Percentiles rank a stretch among this genome's conserved stretches.
Conservation (phyloP, 192 early-diverging fungal species). For the Gamsiella multidivaricata region DNA sequence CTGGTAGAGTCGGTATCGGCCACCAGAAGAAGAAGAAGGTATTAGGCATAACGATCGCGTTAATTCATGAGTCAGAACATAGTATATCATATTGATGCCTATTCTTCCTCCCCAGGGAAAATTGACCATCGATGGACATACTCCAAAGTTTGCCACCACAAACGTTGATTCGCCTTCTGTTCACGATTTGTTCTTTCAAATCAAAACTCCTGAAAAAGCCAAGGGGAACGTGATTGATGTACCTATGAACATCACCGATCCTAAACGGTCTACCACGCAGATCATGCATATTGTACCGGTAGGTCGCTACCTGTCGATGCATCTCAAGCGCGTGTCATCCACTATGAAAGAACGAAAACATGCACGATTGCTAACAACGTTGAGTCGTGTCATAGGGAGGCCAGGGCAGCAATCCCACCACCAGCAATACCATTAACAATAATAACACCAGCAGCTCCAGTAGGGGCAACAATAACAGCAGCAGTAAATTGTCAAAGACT, state of each 20-base stretch:
- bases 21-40: too few relatives aligned
- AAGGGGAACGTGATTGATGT: slow-evolving; percentile 42
- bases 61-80: too few relatives aligned
- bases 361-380: too few relatives aligned
- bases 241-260: slow-evolving; percentile 17
- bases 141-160: neutral
- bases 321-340: too few relatives aligned
- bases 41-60: too few relatives aligned
- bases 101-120: neutral
- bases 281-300: neutral
- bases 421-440: neutral
- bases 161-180: neutral
- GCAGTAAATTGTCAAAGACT: neutral
- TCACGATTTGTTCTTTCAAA: slow-evolving; percentile 10
- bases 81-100: too few relatives aligned
- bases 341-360: too few relatives aligned
- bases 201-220: slow-evolving; percentile 2
- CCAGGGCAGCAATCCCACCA: neutral
- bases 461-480: neutral
- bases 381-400: too few relatives aligned
- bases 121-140: neutral
- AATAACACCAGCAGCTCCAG: neutral
- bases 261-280: neutral
- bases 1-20: too few relatives aligned
- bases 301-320: neutral